Conservation (phyloP, 2,329 filamentous ascomycete genomes). For the Xylariaceae sp. region DNA sequence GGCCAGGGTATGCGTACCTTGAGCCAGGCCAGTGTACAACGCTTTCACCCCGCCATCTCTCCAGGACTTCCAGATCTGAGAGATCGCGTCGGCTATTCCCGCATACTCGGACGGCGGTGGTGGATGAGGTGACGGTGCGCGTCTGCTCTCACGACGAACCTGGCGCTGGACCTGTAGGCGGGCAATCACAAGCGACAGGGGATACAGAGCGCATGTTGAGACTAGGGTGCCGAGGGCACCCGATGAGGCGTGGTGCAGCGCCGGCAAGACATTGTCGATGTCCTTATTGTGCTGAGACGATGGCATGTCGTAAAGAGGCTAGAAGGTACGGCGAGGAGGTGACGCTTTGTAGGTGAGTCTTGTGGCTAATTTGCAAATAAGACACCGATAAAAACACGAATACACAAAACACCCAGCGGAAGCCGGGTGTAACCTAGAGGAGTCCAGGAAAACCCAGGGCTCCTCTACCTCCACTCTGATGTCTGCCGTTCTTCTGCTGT, state of each 20-base stretch:
- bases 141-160: slow-evolving; percentile 36
- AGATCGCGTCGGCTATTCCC: slow-evolving; percentile 62
- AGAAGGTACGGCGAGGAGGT: background rate
- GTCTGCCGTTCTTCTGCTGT: too few relatives aligned
- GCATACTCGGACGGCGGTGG: slow-evolving; percentile 41
- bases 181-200: slow-evolving; percentile 75
- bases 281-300: slow-evolving; percentile 12
- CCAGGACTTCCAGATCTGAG: slow-evolving; percentile 56
- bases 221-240: slow-evolving; percentile 74
- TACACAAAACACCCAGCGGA: too few relatives aligned
- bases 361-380: too few relatives aligned
- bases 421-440: too few relatives aligned
- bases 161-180: slow-evolving; percentile 73
- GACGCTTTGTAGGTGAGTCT: slow-evolving; percentile 9
- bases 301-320: background rate
- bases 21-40: slow-evolving; percentile 60
- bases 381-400: too few relatives aligned
- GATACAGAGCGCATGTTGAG: slow-evolving; percentile 74
- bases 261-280: slow-evolving; percentile 49
- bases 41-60: slow-evolving; percentile 64
- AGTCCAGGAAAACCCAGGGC: too few relatives aligned
- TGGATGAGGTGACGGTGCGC: background rate
- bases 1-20: slow-evolving; percentile 22
- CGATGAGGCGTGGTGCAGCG: slow-evolving; percentile 75
- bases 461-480: too few relatives aligned